Conservation (phyloP, 306 rosid species). For the Quillaja saponaria region DNA sequence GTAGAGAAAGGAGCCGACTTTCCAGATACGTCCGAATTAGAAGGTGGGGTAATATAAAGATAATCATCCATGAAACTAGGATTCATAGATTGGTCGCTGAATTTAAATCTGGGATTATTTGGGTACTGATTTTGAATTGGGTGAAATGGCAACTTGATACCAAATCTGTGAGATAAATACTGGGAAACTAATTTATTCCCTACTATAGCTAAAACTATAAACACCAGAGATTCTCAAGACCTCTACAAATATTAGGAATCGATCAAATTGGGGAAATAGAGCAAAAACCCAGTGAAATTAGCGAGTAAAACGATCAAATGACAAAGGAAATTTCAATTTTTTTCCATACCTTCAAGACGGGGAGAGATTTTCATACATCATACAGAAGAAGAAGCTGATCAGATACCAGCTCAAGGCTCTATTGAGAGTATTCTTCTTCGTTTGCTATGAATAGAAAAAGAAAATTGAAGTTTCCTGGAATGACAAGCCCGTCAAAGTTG, state of each 20-base stretch:
- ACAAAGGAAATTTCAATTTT: background rate
- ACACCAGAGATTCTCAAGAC: background rate
- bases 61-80: conserved; percentile 26
- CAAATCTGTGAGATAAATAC: too few relatives aligned
- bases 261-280: conserved; percentile 1
- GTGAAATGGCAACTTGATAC: conserved; percentile 9
- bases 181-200: too few relatives aligned
- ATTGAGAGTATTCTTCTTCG: too few relatives aligned
- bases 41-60: conserved; percentile 16
- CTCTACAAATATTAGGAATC: conserved; percentile 20
- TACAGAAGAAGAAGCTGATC: background rate
- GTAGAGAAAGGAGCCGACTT: conserved; percentile 14
- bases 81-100: conserved; percentile 16
- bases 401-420: too few relatives aligned
- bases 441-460: background rate
- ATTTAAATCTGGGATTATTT: background rate
- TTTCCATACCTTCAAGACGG: conserved; percentile 9
- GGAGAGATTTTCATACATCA: background rate
- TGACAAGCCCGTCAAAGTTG: too few relatives aligned
- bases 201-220: background rate
- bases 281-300: background rate
- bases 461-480: background rate
- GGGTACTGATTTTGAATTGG: conserved; percentile 29
- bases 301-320: background rate
- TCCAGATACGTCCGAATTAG: conserved; percentile 25